Base-by-base conservation (phyloP, 2,329 filamentous ascomycete species). In the Cordyceps javanica region DNA sequence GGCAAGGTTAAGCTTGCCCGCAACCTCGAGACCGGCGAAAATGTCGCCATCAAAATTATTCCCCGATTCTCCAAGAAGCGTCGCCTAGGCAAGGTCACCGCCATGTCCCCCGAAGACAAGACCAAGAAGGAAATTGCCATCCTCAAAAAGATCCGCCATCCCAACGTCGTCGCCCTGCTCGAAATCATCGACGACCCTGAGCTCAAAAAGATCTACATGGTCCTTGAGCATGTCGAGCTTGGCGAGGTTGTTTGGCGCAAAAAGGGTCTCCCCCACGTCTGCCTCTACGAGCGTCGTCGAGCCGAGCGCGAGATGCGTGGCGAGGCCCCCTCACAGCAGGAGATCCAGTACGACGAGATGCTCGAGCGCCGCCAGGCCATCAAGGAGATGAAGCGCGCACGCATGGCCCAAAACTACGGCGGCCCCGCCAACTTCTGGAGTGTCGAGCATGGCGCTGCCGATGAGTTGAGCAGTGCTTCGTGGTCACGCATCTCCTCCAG, bases 151-250 rank as follows among this genome's bases (percentile, higher is more conserved):
- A 96, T 96, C 55, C 87, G 93, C 30, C 94, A 99, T 71, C 88
- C 90, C n/a, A 97, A 99, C 68, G 90, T 99, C 41, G 94, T 99
- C 61, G 92, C 90, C 65, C 79, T 99, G 39, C 82, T 97, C 62
- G 94, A 99, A 74, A 92, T 99, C 67, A 97, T 99, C 66, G 94
- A 99, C 70, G 94, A 99, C 69, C 93, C 93, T 2, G 90, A 91
- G 66, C 85, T 91, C 59, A 94, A 95, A 75, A 99, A 99, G 75
- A 96, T 99, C 61, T 99, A 99, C 75, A 93, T 99, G 75, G 90
- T 97, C 21, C 81, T 99, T 44, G 94, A 99, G 72, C 93, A 93
- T 72, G 92, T 97, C 58, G 91, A 97, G 69, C 82, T 93, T 41
- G 93, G 94, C 53, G 94, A 99, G 73, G 90, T 99, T 58, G 82